Evolutionary conservation across 2,329 filamentous ascomycete genomes (phyloP).

Genomic region (Talaromyces atroroseus): DNA sequence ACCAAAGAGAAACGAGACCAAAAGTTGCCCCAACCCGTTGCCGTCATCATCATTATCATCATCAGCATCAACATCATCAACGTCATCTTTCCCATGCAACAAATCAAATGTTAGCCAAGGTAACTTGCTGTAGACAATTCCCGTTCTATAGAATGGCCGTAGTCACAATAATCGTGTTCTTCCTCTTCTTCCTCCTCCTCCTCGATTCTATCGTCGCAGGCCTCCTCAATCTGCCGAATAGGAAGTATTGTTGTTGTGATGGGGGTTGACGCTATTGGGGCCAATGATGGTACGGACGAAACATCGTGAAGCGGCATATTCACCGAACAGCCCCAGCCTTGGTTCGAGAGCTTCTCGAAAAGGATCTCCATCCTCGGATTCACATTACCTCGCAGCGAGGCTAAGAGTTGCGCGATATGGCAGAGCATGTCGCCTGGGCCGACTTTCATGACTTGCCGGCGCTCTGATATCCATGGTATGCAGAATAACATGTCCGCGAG

Average conservation of each 20-base stretch:
- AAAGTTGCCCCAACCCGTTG: background rate
- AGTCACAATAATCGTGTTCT: background rate
- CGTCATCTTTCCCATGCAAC: background rate
- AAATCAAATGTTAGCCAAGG: too few relatives aligned
- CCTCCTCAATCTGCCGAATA: slow-evolving; percentile 2
- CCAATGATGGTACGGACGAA: background rate
- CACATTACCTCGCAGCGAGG: slow-evolving; percentile 12
- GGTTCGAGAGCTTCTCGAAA: slow-evolving; percentile 9
- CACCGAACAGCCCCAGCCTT: slow-evolving; percentile 6
- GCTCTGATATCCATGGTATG: slow-evolving; percentile 10
- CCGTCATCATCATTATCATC: background rate
- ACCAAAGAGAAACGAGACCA: too few relatives aligned
- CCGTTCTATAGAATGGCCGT: background rate
- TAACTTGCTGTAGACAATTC: background rate
- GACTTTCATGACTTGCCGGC: slow-evolving; percentile 11
- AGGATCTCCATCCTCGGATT: slow-evolving; percentile 13
- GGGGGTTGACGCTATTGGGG: background rate
- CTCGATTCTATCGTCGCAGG: background rate
- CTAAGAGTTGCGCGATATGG: slow-evolving; percentile 7
- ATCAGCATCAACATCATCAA: background rate
- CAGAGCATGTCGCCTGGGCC: slow-evolving; percentile 11
- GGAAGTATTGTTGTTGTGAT: background rate
- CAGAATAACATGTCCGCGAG: slow-evolving; percentile 12
- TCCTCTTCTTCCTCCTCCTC: slow-evolving; percentile 1
- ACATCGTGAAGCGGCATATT: background rate